Conservation (phyloP, 208 protist species). For the Leishmania turanica region DNA sequence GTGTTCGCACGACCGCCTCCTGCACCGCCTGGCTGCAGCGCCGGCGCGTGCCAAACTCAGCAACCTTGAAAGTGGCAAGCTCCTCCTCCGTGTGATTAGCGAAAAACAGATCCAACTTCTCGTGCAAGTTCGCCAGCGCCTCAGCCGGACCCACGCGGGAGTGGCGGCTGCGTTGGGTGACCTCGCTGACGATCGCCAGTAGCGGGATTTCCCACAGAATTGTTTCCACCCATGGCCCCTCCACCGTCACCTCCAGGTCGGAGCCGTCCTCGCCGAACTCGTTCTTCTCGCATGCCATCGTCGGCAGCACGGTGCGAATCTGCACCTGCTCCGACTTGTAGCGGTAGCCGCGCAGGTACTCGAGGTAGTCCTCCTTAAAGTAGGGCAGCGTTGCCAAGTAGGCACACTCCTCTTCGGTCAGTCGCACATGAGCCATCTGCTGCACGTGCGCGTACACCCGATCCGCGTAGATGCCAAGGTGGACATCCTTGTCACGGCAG, state of each 20-base stretch:
- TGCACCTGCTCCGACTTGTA: conserved; percentile 82
- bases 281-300: conserved; percentile 26
- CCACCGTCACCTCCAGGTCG: conserved; percentile 62
- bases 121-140: conserved; percentile 50
- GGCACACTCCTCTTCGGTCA: conserved; percentile 69
- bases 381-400: conserved; percentile 74
- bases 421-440: conserved; percentile 44
- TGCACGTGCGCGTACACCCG: conserved; percentile 59
- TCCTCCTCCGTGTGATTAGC: conserved; percentile 41
- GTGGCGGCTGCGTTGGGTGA: conserved; percentile 59
- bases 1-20: conserved; percentile 61
- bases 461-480: conserved; percentile 72
- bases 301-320: conserved; percentile 44
- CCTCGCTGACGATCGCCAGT: conserved; percentile 82
- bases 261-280: conserved; percentile 46
- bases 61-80: conserved; percentile 56
- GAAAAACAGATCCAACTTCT: conserved; percentile 73
- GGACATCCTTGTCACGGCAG: conserved; percentile 75
- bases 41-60: conserved; percentile 87
- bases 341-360: conserved; percentile 79
- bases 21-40: conserved; percentile 84
- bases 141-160: conserved; percentile 47
- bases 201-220: conserved; percentile 91
- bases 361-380: conserved; percentile 78
- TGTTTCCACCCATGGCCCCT: conserved; percentile 86